Evolutionary conservation across 768 basidiomycete genomes (phyloP), one percentile per base, ranked within the genome.

Genomic region (Trametes cubensis): DNA sequence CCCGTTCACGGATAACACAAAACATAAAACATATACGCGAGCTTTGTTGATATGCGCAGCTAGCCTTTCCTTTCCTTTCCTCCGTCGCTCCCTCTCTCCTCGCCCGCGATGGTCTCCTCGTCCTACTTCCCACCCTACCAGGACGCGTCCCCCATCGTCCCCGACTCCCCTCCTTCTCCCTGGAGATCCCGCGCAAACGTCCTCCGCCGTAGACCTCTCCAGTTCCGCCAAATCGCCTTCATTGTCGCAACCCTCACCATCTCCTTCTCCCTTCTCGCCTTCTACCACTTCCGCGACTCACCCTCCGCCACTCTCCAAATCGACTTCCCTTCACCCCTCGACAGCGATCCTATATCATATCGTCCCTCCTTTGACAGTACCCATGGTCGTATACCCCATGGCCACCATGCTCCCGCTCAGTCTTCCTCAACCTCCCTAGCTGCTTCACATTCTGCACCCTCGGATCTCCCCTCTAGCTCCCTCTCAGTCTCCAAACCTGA

Each of bases 121-220:
- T 26, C 49, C 50, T 62, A 49, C 61, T 53, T 57, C 45, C 61
- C 55, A 7, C 46, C 49, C 42, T 58, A 56, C 57, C 57, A 39
- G 20, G 62, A 64, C 38, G 10, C 55, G 39, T 58, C 60, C 18
- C 51, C 59, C 18, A 25, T 51, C 45, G 41, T 53, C 51, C 48
- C 53, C 11, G 45, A 57, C 46, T n/a, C 65, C 0, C 59, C 67
- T 1, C 20, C 28, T 13, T 55, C 64, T 2, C 64, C 66, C 39
- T 68, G 65, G 67, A 63, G 63, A 18, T 14, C 56, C 1, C 61
- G 61, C 26, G 60, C 55, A 10, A 62, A 59, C 23, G 54, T 60
- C 28, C 38, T 63, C 28, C 55, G 61, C 23, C 69, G 69, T 42
- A 62, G 60, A 20, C 62, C 59, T 6, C 34, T 54, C 50, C 65